Conservation (phyloP, 192 early-diverging fungal genomes). For the Allomyces macrogynus region DNA sequence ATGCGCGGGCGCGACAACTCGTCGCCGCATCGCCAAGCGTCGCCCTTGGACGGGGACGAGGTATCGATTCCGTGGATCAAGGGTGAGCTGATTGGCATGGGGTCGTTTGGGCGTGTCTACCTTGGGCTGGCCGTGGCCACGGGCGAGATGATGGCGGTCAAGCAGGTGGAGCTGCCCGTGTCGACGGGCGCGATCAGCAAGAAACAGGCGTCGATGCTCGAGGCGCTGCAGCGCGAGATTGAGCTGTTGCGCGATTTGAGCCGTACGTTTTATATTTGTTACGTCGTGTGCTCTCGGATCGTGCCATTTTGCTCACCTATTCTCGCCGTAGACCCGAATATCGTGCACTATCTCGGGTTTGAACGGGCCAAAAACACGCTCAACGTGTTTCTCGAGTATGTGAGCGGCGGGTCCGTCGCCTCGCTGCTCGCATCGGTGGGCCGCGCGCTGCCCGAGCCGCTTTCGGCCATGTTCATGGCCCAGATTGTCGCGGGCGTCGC, state of each 20-base stretch:
- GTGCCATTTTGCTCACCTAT: too few species aligned
- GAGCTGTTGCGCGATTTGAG: conserved; percentile 42
- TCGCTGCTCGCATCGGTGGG: conserved; percentile 45
- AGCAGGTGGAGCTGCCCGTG: conserved; percentile 50
- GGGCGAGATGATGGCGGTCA: conserved; percentile 64
- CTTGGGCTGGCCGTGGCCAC: conserved; percentile 49
- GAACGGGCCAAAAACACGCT: conserved; percentile 45
- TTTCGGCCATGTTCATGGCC: conserved; percentile 47
- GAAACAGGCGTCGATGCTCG: conserved; percentile 12
- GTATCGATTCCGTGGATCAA: conserved; percentile 44
- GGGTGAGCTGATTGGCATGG: conserved; percentile 62
- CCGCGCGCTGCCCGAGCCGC: conserved; percentile 48
- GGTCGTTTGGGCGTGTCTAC: conserved; percentile 60
- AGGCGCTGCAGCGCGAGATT: conserved; percentile 52
- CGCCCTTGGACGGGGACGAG: conserved; percentile 6
- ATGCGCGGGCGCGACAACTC: neutral
- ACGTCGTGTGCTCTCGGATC: too few species aligned
- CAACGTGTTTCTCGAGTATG: conserved; percentile 95
- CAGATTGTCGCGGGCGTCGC: conserved; percentile 70
- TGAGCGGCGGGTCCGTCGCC: conserved; percentile 76
- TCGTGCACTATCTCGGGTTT: conserved; percentile 53
- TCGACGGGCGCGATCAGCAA: conserved; percentile 17
- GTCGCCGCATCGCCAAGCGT: neutral
- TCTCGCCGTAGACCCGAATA: conserved; percentile 15
- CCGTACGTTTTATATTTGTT: neutral